Evolutionary conservation across 2,329 filamentous ascomycete genomes (phyloP), one percentile per base, ranked within the genome.

Genomic region (Beauveria australis): DNA sequence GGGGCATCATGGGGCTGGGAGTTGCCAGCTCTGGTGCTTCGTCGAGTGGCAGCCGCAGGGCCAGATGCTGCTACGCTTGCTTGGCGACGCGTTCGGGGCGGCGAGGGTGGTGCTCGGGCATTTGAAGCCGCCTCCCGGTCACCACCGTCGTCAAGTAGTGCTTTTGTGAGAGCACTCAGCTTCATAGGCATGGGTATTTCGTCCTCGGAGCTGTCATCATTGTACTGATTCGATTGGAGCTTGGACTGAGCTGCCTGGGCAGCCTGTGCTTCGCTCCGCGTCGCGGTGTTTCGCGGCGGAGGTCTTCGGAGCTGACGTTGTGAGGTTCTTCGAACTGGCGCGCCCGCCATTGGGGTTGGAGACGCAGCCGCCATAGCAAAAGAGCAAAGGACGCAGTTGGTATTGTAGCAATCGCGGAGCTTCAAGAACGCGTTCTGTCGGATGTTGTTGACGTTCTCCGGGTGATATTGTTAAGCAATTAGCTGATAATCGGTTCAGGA

Each of bases 171-270:
- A 68, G 92, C 92, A 72, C 92, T 97, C 71, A 97, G 89, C 76
- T 94, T 95, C 84, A 94, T 91, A 68, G 92, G 92, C 66, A 91
- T 88, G 18, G 89, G 89, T 30, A 95, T 90, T 74, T 97, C 93
- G 69, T 97, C 93, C 74, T 97, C 93, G 26, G 92, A 96, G 78
- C 91, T 96, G 71, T 96, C 92, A 67, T 90, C 87, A 66, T 71
- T 65, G 62, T 72, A 87, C 69, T n/a, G 72, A 75, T 64, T 76
- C 48, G 74, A 66, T 55, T 78, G 74, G 54, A 69, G 65, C 61
- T 71, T 67, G 10, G 70, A 62, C 49, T 67, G 63, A 47, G 68
- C 62, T 18, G 66, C 65, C 1, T 70, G 65, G 19, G 70, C 65
- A 10, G 69, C 71, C 56, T 79, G 79, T 62, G 76, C 79, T 60